Base-by-base conservation (phyloP, 257 asterid genomes). In the Cinchona pubescens region DNA sequence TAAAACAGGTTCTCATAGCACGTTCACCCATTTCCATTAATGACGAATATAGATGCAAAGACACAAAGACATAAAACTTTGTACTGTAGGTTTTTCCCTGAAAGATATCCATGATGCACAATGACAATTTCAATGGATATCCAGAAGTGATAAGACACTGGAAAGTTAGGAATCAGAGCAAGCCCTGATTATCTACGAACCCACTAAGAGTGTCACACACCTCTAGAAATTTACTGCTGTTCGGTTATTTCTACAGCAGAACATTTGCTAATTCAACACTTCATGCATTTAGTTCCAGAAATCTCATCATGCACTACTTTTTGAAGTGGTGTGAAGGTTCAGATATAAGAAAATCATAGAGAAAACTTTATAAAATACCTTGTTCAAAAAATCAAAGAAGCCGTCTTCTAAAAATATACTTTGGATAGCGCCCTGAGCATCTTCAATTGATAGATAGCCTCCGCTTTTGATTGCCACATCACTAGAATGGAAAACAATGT, bases 361-460 rank as follows among this genome's bases (percentile, higher is more conserved):
- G 27, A 61, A 1, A 37, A 34, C 61, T 67, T n/a, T 21, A 7
- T 29, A 13, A 43, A 56, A 30, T 79, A 85, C 98, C 96, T 88
- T 86, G 79, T 90, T 87, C 85, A 95, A 76, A 85, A 85, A 91
- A 84, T 90, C 86, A 55, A 92, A 88, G 85, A 92, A 92, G 38
- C 99, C 96, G 70, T 90, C 88, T 73, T 88, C 85, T 76, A 86
- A 73, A 75, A 85, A 83, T 68, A 79, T 74, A 63, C 65, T 81
- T 43, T 64, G 81, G 65, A 78, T 74, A 71, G 79, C 76, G 49
- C 98, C 97, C 64, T 79, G 77, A 29, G 87, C 83, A 87, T 91
- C 97, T 90, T 88, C 92, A 79, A 88, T 78, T 46, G 89, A 85
- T 63, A 95, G 86, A 77, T 80, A 74, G 75, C 99, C 98, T 78